These are phyloP conservation scores for Termitomyces bulborhizus DNA, from an alignment of 768 basidiomycete species.

Conservation along the genomic window DNA sequence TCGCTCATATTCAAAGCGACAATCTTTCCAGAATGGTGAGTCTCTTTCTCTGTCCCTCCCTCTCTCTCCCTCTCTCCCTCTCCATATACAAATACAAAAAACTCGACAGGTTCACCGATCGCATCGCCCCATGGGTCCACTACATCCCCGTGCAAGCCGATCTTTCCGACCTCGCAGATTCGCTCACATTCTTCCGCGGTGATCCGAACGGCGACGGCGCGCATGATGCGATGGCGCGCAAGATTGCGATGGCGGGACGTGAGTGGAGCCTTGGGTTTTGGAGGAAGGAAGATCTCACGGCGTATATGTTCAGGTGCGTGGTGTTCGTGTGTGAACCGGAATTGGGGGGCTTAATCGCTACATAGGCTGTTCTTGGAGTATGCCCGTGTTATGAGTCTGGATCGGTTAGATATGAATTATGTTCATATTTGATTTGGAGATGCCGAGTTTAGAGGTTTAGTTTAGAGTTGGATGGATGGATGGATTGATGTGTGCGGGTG, in stretches of 20 bases:
- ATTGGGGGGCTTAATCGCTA: no score
- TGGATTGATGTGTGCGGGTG: no score
- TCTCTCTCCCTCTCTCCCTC: not conserved
- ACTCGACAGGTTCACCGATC: conserved; percentile 39
- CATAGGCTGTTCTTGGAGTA: conserved; percentile 49
- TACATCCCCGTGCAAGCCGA: conserved; percentile 64
- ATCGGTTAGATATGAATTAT: conserved; percentile 38
- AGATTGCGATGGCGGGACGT: conserved; percentile 50
- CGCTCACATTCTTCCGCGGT: conserved; percentile 67
- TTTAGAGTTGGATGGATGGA: not conserved
- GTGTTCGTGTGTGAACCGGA: no score
- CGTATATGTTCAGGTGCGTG: conserved; percentile 50
- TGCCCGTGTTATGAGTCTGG: conserved; percentile 40
- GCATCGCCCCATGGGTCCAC: conserved; percentile 62
- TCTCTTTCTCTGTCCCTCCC: not conserved
- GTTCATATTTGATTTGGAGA: not conserved
- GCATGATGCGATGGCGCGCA: conserved; percentile 52
- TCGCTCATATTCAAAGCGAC: conserved; percentile 60
- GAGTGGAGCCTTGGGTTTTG: conserved; percentile 54
- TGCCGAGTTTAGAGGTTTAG: not conserved
- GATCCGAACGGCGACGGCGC: conserved; percentile 42
- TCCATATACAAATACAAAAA: no score
- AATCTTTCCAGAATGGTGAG: conserved; percentile 60
- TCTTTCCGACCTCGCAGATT: conserved; percentile 61
- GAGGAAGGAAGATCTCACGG: conserved; percentile 54